Conservation (phyloP, 345 rosid genomes). For the Orychophragmus violaceus region DNA sequence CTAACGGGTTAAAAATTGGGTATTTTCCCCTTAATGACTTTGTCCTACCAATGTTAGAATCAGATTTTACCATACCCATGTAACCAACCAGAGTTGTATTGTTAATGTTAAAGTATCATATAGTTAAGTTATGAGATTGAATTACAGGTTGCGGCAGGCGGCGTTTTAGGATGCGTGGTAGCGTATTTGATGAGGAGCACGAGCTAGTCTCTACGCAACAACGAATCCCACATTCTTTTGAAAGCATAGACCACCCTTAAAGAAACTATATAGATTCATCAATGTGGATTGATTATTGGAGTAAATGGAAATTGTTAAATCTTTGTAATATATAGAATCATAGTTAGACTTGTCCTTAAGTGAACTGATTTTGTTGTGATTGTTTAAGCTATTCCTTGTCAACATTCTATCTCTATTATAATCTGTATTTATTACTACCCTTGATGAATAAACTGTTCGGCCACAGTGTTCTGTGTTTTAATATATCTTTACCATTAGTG, state of each 20-base stretch:
- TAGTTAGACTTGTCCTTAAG: conserved; percentile 7
- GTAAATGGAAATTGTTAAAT: conserved; percentile 14
- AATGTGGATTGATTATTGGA: conserved; percentile 9
- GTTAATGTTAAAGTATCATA: not conserved
- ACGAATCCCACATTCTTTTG: conserved; percentile 6
- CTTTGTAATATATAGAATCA: conserved; percentile 16
- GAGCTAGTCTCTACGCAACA: conserved; percentile 26
- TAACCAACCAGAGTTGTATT: not conserved
- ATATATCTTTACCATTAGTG: not conserved
- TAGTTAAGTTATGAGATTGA: not conserved
- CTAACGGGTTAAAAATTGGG: not conserved
- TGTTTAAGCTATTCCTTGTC: not conserved
- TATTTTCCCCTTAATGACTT: not conserved
- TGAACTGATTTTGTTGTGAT: not conserved
- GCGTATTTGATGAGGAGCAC: conserved; percentile 68
- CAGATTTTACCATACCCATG: not conserved
- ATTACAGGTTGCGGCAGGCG: conserved; percentile 77
- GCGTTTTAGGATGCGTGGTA: conserved; percentile 65
- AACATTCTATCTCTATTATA: too few relatives aligned
- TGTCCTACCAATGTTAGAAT: not conserved
- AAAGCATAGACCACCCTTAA: conserved; percentile 10
- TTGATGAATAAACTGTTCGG: too few relatives aligned
- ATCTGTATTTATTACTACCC: not conserved
- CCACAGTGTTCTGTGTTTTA: not conserved
- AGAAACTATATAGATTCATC: not conserved